Conservation (phyloP, 2,329 filamentous ascomycete species). For the Phoma sp. region DNA sequence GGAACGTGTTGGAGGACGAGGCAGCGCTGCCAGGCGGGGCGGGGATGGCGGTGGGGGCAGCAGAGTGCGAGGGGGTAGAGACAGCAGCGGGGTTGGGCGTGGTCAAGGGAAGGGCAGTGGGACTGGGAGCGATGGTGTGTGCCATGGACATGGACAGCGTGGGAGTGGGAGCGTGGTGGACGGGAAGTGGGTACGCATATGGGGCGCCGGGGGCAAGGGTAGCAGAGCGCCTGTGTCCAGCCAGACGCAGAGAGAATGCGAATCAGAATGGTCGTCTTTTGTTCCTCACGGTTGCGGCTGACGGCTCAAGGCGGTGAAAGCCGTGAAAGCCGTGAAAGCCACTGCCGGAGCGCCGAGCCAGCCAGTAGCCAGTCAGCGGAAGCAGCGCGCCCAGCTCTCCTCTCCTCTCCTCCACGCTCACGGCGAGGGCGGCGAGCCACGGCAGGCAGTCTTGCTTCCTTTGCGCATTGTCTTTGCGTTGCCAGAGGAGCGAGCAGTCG, state of each 20-base stretch:
- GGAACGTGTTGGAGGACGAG: slow-evolving; percentile 79
- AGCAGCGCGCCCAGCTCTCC: slow-evolving; percentile 10
- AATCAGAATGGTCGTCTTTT: too few species aligned
- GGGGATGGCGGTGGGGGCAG: slow-evolving; percentile 52
- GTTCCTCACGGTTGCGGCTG: not conserved
- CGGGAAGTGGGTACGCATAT: slow-evolving; percentile 20
- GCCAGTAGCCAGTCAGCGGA: slow-evolving; percentile 20
- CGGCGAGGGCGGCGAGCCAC: too few species aligned
- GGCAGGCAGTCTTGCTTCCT: not conserved
- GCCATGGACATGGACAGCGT: slow-evolving; percentile 43
- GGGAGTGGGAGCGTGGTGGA: slow-evolving; percentile 13
- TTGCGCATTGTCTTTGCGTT: slow-evolving; percentile 9
- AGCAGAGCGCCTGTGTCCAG: slow-evolving; percentile 23
- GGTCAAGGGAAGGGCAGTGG: slow-evolving; percentile 26
- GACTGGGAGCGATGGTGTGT: slow-evolving; percentile 25
- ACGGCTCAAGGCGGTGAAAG: slow-evolving; percentile 23
- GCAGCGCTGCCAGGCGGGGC: slow-evolving; percentile 56
- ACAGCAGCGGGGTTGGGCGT: slow-evolving; percentile 33
- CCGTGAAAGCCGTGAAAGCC: slow-evolving; percentile 19
- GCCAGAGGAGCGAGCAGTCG: slow-evolving; percentile 18
- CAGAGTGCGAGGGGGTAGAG: slow-evolving; percentile 48
- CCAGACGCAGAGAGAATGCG: slow-evolving; percentile 20
- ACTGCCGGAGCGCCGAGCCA: slow-evolving; percentile 11
- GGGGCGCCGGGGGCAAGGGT: slow-evolving; percentile 25
- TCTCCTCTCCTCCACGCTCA: too few species aligned